A percentile compares a stretch with the other conserved stretches of the same genome.
phyloP scores from a whole-genome alignment of 129 eudicot species.

The Ambrosia trifida region DNA sequence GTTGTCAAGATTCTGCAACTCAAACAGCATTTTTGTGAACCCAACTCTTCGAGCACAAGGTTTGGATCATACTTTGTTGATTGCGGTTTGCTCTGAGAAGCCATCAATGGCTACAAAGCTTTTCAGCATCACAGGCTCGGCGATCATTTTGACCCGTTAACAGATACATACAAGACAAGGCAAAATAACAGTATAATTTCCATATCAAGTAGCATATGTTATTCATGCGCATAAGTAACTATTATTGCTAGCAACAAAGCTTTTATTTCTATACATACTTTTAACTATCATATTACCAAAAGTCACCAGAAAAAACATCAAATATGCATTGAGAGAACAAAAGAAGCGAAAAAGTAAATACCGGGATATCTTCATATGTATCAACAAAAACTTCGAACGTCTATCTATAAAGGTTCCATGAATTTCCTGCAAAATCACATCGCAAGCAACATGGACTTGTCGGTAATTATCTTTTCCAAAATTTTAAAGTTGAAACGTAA shows the following conservation, averaged over 20 bases:
- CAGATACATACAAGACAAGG: neutral
- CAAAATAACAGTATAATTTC: neutral
- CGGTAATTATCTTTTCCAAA: too few species aligned
- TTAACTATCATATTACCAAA: conserved; percentile 23
- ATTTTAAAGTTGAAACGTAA: too few species aligned
- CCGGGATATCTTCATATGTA: conserved; percentile 29
- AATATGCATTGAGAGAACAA: conserved; percentile 19
- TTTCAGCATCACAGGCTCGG: too few species aligned
- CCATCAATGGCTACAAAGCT: too few species aligned
- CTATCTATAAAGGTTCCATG: conserved; percentile 32
- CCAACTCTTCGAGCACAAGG: too few species aligned
- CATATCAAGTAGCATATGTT: neutral
- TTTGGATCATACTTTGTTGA: too few species aligned
- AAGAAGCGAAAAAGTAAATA: conserved; percentile 15
- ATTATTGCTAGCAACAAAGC: conserved; percentile 14
- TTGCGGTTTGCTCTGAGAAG: too few species aligned
- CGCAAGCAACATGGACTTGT: neutral
- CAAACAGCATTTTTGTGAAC: too few species aligned
- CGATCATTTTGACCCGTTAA: too few species aligned
- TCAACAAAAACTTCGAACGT: conserved; percentile 37
- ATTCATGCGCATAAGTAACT: neutral
- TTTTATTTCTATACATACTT: conserved; percentile 27
- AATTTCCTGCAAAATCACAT: conserved; percentile 51
- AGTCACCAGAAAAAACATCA: conserved; percentile 11
- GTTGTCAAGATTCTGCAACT: neutral